These are phyloP conservation scores for Rhodotorula babjevae DNA, from an alignment of 768 basidiomycete species.

Conservation along the genomic window DNA sequence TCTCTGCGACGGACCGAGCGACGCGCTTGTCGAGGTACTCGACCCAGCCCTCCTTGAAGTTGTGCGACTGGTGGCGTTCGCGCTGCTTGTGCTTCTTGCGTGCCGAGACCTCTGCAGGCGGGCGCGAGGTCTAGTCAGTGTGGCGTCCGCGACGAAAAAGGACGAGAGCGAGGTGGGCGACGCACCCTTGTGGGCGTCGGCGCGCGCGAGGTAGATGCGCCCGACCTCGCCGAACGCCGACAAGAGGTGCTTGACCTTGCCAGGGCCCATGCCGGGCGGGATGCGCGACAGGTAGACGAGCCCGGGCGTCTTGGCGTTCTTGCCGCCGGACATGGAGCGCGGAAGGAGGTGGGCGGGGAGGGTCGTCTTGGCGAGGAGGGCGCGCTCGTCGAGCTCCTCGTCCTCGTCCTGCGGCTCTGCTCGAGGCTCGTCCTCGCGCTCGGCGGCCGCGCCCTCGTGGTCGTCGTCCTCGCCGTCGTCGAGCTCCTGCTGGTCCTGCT, in stretches of 20 bases:
- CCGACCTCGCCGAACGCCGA: conserved; percentile 82
- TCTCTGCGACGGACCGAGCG: conserved; percentile 80
- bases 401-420: neutral
- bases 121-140: neutral
- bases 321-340: conserved; percentile 13
- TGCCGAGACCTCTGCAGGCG: neutral
- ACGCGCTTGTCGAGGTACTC: conserved; percentile 93
- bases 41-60: conserved; percentile 96
- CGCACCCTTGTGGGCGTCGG: conserved; percentile 26
- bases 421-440: neutral
- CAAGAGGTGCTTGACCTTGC: conserved; percentile 92
- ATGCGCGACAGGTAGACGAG: conserved; percentile 92
- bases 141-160: neutral
- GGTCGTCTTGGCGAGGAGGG: conserved; percentile 19
- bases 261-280: conserved; percentile 95
- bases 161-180: neutral
- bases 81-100: conserved; percentile 27
- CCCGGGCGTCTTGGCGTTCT: conserved; percentile 55
- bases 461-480: neutral
- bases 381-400: neutral
- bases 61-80: conserved; percentile 46
- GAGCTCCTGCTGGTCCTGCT: conserved; percentile 15
- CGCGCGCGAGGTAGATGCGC: conserved; percentile 65
- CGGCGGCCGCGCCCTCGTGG: neutral
- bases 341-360: conserved; percentile 20